Conservation (phyloP, 306 rosid genomes). For the Arachis stenosperma region DNA sequence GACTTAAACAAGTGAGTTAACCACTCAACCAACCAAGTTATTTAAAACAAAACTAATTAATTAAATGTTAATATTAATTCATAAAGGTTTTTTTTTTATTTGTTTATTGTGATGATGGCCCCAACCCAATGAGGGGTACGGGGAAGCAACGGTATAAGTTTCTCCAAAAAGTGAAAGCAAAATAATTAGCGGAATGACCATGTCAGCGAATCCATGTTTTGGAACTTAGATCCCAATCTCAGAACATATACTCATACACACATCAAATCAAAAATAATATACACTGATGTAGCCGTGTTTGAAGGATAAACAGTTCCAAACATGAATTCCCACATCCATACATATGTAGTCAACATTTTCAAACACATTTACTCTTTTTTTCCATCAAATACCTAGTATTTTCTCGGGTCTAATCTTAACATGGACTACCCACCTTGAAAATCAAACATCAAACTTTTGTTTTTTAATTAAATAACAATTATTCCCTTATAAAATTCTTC, state of each 20-base stretch:
- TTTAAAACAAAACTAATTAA: no score
- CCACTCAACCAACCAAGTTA: no score
- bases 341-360: constrained; percentile 33
- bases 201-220: constrained; percentile 27
- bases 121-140: background rate
- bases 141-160: constrained; percentile 33
- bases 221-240: background rate
- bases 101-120: no score
- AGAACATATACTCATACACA: background rate
- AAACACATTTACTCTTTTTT: constrained; percentile 36
- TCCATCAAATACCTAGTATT: constrained; percentile 37
- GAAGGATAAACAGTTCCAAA: constrained; percentile 40
- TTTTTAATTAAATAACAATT: background rate
- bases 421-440: constrained; percentile 41
- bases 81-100: no score
- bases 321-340: background rate
- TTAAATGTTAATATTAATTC: no score
- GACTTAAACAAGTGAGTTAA: no score
- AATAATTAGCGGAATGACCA: constrained; percentile 1
- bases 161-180: constrained; percentile 33
- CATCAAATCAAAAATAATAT: background rate
- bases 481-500: constrained; percentile 1
- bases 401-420: constrained; percentile 37
- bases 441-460: constrained; percentile 26
- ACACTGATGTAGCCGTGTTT: constrained; percentile 37